A percentile compares a stretch with the other conserved stretches of the same genome.
Evolutionary conservation across 148 eudicot genomes (phyloP).

Genomic region (Rhododendron vialii): DNA sequence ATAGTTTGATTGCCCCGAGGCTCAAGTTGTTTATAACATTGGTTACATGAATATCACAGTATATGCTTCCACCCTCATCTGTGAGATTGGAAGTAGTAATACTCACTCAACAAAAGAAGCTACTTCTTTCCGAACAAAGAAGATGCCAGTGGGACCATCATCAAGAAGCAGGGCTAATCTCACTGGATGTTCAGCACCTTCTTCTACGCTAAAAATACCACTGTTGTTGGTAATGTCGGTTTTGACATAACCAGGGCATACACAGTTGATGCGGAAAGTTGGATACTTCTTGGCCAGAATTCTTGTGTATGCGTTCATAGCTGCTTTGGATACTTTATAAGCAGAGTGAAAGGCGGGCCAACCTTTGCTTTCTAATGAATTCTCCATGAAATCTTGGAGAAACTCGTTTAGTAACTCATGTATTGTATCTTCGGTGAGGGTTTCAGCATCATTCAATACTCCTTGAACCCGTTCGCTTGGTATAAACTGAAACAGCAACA

Average conservation of each 20-base stretch:
- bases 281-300: constrained; percentile 27
- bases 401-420: constrained; percentile 32
- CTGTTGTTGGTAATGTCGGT: constrained; percentile 26
- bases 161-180: constrained; percentile 37
- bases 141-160: constrained; percentile 28
- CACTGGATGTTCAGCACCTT: constrained; percentile 44
- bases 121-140: neutral
- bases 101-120: neutral
- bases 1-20: neutral
- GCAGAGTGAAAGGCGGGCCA: constrained; percentile 19
- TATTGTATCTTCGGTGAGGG: constrained; percentile 42
- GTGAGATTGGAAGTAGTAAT: neutral
- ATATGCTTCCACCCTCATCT: neutral
- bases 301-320: constrained; percentile 29
- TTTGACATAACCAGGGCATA: constrained; percentile 47
- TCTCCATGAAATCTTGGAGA: constrained; percentile 25
- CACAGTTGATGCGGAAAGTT: constrained; percentile 25
- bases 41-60: neutral
- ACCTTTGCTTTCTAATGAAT: constrained; percentile 5
- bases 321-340: constrained; percentile 22
- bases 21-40: neutral
- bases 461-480: constrained; percentile 24
- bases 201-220: constrained; percentile 25
- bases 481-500: constrained; percentile 11
- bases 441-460: constrained; percentile 26